These are phyloP conservation scores for Globisporangium acanthophoron DNA, from an alignment of 352 stramenopile genomes.

Conservation along the genomic window DNA sequence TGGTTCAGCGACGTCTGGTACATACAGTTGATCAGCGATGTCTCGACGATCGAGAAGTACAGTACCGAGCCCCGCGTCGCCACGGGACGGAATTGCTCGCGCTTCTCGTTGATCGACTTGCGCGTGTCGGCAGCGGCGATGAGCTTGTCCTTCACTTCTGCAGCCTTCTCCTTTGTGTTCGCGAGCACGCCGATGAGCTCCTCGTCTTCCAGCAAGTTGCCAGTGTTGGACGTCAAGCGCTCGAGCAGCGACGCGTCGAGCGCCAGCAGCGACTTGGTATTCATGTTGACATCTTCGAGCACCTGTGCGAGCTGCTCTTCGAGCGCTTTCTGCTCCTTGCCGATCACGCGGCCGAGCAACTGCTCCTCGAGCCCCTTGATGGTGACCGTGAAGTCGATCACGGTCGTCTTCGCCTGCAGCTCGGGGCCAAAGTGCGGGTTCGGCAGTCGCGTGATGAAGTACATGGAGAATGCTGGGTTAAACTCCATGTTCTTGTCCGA, in stretches of 20 bases:
- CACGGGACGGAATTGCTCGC: conserved; percentile 97
- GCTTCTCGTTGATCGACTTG: conserved; percentile 97
- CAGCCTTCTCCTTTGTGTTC: conserved; percentile 98
- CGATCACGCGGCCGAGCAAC: conserved; percentile 96
- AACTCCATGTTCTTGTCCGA: conserved; percentile 99
- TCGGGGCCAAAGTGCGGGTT: conserved; percentile 98
- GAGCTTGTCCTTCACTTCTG: conserved; percentile 97
- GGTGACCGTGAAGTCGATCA: conserved; percentile 99
- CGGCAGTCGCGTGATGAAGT: conserved; percentile 97
- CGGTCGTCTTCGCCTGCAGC: conserved; percentile 97
- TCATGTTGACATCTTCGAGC: conserved; percentile 97
- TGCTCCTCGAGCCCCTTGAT: conserved; percentile 97
- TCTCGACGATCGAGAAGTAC: conserved; percentile 99
- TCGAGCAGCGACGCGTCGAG: conserved; percentile 96
- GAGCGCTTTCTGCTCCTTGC: conserved; percentile 96
- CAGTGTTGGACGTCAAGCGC: conserved; percentile 95
- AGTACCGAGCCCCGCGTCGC: conserved; percentile 96
- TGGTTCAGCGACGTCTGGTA: conserved; percentile 98
- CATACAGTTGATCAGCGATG: conserved; percentile 98
- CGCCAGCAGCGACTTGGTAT: conserved; percentile 95
- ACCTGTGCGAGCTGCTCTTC: conserved; percentile 98
- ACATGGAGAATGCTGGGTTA: conserved; percentile 96
- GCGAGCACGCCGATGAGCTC: conserved; percentile 97
- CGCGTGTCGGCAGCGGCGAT: conserved; percentile 95
- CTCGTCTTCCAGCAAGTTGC: conserved; percentile 97